Conservation (phyloP, 1,284 basidiomycete genomes). For the Vanrija sp. region DNA sequence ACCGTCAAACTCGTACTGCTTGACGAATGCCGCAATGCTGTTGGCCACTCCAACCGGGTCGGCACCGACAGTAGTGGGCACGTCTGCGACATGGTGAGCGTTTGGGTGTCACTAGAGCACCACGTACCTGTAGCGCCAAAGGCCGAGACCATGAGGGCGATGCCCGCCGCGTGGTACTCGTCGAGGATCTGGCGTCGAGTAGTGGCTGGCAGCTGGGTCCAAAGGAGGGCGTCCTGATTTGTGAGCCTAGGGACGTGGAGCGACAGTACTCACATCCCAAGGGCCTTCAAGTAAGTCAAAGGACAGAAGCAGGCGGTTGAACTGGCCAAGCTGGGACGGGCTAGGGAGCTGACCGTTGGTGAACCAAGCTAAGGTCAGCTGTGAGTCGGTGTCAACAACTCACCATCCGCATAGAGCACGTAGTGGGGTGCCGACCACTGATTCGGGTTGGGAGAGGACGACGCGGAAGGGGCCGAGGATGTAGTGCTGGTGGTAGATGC, state of each 20-base stretch:
- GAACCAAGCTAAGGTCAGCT: too few relatives aligned
- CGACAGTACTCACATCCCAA: conserved; percentile 11
- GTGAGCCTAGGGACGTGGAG: conserved; percentile 17
- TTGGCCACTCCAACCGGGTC: conserved; percentile 29
- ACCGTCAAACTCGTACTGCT: conserved; percentile 46
- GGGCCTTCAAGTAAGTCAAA: conserved; percentile 17
- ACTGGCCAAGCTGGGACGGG: conserved; percentile 10
- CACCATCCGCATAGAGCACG: conserved; percentile 2
- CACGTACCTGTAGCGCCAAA: conserved; percentile 42
- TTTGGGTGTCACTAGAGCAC: too few relatives aligned
- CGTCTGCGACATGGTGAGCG: conserved; percentile 16
- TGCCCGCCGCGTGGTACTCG: conserved; percentile 40
- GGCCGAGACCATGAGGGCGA: conserved; percentile 41
- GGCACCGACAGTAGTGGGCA: conserved; percentile 29
- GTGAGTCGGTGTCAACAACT: neutral
- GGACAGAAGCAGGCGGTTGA: conserved; percentile 44
- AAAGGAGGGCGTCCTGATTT: conserved; percentile 3
- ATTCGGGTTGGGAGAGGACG: too few relatives aligned
- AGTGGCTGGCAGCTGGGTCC: too few relatives aligned
- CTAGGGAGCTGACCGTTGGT: conserved; percentile 8
- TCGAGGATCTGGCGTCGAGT: conserved; percentile 18
- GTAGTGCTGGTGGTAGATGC: too few relatives aligned
- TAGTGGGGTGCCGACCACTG: neutral
- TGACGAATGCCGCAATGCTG: conserved; percentile 31
- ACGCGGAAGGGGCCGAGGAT: too few relatives aligned